Evolutionary conservation across 164 flowering plant species (phyloP).

Genomic region (Stephania yunnanensis): DNA sequence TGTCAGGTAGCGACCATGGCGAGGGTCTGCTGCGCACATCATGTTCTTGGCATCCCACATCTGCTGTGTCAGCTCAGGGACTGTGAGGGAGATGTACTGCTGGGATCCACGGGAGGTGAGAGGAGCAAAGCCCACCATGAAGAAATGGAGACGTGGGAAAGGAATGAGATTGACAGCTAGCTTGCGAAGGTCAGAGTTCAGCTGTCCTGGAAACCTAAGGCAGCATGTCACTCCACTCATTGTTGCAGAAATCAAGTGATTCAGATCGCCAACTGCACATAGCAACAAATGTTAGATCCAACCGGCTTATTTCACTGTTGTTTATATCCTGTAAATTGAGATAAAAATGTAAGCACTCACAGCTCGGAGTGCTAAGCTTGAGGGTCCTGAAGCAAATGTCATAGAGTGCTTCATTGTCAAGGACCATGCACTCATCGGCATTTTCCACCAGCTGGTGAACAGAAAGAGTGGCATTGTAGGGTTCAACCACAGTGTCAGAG

Average conservation of each 20-base stretch:
- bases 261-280: constrained; percentile 72
- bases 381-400: constrained; percentile 80
- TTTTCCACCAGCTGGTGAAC: constrained; percentile 82
- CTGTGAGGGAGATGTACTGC: constrained; percentile 73
- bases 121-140: constrained; percentile 88
- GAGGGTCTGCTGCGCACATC: constrained; percentile 89
- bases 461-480: constrained; percentile 83
- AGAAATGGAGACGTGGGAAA: constrained; percentile 87
- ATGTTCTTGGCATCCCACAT: constrained; percentile 88
- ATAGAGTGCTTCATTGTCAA: constrained; percentile 78
- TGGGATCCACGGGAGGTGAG: constrained; percentile 84
- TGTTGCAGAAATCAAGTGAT: constrained; percentile 80
- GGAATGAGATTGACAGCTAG: constrained; percentile 81
- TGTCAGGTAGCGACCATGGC: constrained; percentile 76
- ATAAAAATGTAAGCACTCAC: constrained; percentile 29
- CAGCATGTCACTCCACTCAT: constrained; percentile 91
- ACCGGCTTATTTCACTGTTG: neutral
- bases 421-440: constrained; percentile 89
- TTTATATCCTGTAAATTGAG: neutral
- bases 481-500: constrained; percentile 87
- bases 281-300: neutral
- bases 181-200: constrained; percentile 75
- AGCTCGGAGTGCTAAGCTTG: constrained; percentile 80
- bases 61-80: constrained; percentile 81
- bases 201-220: constrained; percentile 80